Percentiles rank a stretch among this genome's conserved stretches.
Evolutionary conservation across 2,329 filamentous ascomycete genomes (phyloP).

Genomic region (Botryotinia calthae): DNA sequence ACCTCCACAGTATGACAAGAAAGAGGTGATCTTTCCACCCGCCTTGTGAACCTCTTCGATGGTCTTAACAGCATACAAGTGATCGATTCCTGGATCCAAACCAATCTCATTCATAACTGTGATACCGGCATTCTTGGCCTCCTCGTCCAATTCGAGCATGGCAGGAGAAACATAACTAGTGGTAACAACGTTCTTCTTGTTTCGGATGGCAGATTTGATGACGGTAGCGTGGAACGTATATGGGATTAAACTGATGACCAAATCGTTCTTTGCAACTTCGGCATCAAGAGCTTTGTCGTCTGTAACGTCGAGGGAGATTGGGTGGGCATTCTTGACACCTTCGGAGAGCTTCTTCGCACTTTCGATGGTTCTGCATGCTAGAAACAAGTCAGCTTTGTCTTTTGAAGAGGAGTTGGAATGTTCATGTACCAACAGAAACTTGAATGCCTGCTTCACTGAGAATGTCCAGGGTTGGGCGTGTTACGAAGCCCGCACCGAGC

Average conservation of each 20-base stretch:
- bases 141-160: slow-evolving; percentile 83
- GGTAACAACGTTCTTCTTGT: slow-evolving; percentile 95
- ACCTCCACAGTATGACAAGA: slow-evolving; percentile 73
- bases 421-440: slow-evolving; percentile 52
- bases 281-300: slow-evolving; percentile 74
- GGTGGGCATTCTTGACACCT: slow-evolving; percentile 53
- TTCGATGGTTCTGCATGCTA: slow-evolving; percentile 51
- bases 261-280: slow-evolving; percentile 74
- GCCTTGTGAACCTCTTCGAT: slow-evolving; percentile 84
- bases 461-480: slow-evolving; percentile 57
- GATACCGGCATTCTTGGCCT: slow-evolving; percentile 85
- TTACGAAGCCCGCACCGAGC: slow-evolving; percentile 53
- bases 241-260: slow-evolving; percentile 81
- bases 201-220: slow-evolving; percentile 88
- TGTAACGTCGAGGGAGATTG: slow-evolving; percentile 75
- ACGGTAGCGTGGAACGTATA: slow-evolving; percentile 87
- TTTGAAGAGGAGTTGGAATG: not conserved
- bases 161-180: slow-evolving; percentile 90
- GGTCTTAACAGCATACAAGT: slow-evolving; percentile 77
- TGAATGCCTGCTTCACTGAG: slow-evolving; percentile 55
- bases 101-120: slow-evolving; percentile 98
- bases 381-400: not conserved
- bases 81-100: slow-evolving; percentile 66
- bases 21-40: slow-evolving; percentile 80
- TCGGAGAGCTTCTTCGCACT: slow-evolving; percentile 71